Percentiles rank a stretch among this genome's conserved stretches.
These are phyloP conservation scores for Aspergillus phoenicis DNA, from an alignment of 2,329 filamentous ascomycete species.

Conservation along the genomic window DNA sequence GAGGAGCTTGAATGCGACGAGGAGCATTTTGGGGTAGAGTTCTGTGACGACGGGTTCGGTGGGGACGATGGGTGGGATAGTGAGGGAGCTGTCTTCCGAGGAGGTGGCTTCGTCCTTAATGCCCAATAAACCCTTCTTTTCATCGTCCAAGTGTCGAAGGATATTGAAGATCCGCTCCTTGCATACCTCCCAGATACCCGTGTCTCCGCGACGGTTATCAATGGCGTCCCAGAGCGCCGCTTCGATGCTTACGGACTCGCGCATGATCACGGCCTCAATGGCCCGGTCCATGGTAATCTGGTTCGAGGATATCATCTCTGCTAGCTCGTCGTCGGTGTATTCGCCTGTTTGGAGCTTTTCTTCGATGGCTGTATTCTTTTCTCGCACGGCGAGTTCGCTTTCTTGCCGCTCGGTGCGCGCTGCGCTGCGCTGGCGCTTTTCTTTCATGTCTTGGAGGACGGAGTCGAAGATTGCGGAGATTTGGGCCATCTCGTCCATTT, in stretches of 20 bases:
- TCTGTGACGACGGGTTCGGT: constrained; percentile 34
- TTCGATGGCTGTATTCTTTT: neutral
- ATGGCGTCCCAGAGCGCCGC: constrained; percentile 32
- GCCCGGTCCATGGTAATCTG: constrained; percentile 25
- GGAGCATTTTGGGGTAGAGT: constrained; percentile 47
- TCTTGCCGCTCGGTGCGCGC: neutral
- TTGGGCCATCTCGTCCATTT: constrained; percentile 27
- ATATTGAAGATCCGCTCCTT: constrained; percentile 45
- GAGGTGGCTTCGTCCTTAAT: neutral
- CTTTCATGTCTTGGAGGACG: constrained; percentile 24
- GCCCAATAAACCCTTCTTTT: neutral
- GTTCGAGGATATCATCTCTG: constrained; percentile 14
- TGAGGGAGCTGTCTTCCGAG: constrained; percentile 13
- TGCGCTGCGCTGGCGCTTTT: constrained; percentile 2
- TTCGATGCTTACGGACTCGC: constrained; percentile 37
- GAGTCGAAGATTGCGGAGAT: constrained; percentile 31
- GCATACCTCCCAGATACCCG: constrained; percentile 44
- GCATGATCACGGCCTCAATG: constrained; percentile 30
- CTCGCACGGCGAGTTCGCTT: neutral
- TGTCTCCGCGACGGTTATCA: constrained; percentile 34
- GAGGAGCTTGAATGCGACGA: constrained; percentile 45
- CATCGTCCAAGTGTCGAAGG: constrained; percentile 31
- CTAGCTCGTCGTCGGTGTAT: constrained; percentile 10
- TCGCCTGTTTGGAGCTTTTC: neutral
- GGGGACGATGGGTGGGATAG: constrained; percentile 37